Base-by-base conservation (phyloP, 768 basidiomycete species). In the Boletus edulis region DNA sequence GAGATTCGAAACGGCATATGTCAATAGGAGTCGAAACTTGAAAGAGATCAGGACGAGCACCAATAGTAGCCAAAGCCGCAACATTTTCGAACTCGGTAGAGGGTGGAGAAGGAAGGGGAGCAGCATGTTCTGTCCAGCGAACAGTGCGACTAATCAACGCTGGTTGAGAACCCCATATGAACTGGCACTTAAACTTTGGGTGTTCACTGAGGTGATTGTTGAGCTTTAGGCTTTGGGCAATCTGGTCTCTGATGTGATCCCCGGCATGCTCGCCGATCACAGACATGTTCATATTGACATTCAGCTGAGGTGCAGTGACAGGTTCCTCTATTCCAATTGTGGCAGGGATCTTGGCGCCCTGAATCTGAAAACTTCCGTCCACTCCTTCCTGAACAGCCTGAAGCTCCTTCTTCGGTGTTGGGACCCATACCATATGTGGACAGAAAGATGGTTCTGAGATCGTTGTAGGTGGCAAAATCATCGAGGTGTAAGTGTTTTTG, bases 11-110 rank as follows among this genome's bases (percentile, higher is more conserved):
- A 4, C 4, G 22, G 4, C 4, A 2, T 24, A 24, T 4, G 4
- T 76, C 64, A 52, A 79, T 68, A 0, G 76, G 77, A 0, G 71
- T 74, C 0, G 70, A 56, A 2, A 81, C 64, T 1, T 64, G 42
- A 60, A 82, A 79, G 0, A 80, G 58, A 2, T 72, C 34, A 1
- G 68, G 68, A 40, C 73, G 32, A 0, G 54, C 18, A 0, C 20
- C 24, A 6, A 52, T 45, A 0, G 45, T 52, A 0, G 22, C 14
- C 0, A 52, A 10, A 9, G 35, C 51, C 9, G 46, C 7, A 2
- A 10, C 0, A n/a, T 52, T 52, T 1, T 13, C 0, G 18, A 46
- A 41, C 10, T 53, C 31, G 0, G 6, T 1, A 15, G 20, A 0
- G 3, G 45, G 31, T 7, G 18, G 35, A 12, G 29, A 22, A 15